These are phyloP conservation scores for Cyclotella atomus DNA, from an alignment of 108 stramenopile genomes.

Conservation along the genomic window DNA sequence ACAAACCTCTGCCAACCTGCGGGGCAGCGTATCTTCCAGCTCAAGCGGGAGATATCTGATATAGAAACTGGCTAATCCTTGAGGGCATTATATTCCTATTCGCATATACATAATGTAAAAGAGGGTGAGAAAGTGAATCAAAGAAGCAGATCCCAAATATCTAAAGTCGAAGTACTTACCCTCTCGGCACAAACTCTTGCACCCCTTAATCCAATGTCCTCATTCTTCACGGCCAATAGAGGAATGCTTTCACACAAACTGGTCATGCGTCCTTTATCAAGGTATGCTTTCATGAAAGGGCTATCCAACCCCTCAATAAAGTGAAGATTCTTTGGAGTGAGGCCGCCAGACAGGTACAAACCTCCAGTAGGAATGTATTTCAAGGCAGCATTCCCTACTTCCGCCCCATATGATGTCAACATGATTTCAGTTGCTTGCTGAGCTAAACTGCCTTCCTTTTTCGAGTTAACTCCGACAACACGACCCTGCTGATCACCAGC, in stretches of 20 bases:
- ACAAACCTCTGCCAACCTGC: no score
- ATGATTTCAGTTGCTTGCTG: conserved; percentile 68
- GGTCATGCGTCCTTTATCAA: conserved; percentile 92
- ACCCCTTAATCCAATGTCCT: conserved; percentile 95
- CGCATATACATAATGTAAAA: no score
- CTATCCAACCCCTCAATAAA: conserved; percentile 82
- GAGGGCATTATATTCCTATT: not conserved
- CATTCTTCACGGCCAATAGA: conserved; percentile 89
- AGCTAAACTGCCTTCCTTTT: conserved; percentile 50
- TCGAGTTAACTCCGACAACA: conserved; percentile 65
- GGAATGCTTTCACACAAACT: conserved; percentile 76
- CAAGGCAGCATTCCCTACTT: conserved; percentile 88
- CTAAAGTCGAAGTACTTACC: no score
- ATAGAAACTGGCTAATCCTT: no score
- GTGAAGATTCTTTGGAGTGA: conserved; percentile 95
- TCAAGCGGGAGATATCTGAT: no score
- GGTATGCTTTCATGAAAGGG: conserved; percentile 89
- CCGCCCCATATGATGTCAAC: conserved; percentile 88
- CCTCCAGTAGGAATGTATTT: conserved; percentile 96
- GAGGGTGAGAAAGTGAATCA: no score
- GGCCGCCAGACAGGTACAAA: conserved; percentile 93
- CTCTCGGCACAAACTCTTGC: conserved; percentile 64
- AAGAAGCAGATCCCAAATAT: no score
- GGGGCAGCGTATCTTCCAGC: no score
- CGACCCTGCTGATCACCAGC: conserved; percentile 76